Percentiles rank a stretch among this genome's conserved stretches.
phyloP scores from a whole-genome alignment of 176 grass and related monocot genomes.

The Musa troglodytarum region DNA sequence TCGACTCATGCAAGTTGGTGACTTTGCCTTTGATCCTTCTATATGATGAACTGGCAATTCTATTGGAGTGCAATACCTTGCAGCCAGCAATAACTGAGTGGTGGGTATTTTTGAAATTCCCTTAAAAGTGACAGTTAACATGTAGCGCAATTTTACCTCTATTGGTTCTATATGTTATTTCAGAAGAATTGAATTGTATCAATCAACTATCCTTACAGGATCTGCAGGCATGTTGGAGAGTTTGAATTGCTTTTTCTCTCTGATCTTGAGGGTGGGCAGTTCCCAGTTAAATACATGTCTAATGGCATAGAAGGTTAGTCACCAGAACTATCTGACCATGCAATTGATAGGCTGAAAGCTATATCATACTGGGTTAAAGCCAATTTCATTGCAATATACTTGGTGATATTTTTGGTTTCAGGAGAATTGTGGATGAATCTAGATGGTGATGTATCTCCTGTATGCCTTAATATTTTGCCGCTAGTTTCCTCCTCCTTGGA shows the following conservation, averaged over 20 bases:
- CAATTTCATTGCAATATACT: not conserved
- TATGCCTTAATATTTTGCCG: conserved; percentile 84
- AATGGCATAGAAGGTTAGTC: conserved; percentile 69
- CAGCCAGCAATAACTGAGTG: conserved; percentile 60
- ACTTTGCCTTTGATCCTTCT: conserved; percentile 61
- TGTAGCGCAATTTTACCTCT: conserved; percentile 5
- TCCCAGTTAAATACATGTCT: conserved; percentile 35
- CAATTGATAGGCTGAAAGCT: conserved; percentile 10
- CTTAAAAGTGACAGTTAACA: not conserved
- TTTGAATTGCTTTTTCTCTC: conserved; percentile 67
- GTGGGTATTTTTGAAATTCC: conserved; percentile 27
- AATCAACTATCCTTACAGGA: conserved; percentile 32
- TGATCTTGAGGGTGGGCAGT: conserved; percentile 60
- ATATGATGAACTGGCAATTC: conserved; percentile 73
- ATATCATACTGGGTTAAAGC: not conserved
- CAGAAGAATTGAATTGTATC: conserved; percentile 8
- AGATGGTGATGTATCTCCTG: conserved; percentile 71
- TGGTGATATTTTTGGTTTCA: conserved; percentile 29
- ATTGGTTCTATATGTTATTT: conserved; percentile 20
- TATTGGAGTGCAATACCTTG: conserved; percentile 49
- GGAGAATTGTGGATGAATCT: conserved; percentile 98
- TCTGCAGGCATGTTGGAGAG: conserved; percentile 50
- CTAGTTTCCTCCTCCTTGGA: conserved; percentile 39
- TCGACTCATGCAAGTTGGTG: conserved; percentile 69
- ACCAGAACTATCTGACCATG: conserved; percentile 15